Evolutionary conservation across 495 filamentous ascomycete genomes (phyloP), one percentile per base, ranked within the genome.

Genomic region (Xylaria grammica): DNA sequence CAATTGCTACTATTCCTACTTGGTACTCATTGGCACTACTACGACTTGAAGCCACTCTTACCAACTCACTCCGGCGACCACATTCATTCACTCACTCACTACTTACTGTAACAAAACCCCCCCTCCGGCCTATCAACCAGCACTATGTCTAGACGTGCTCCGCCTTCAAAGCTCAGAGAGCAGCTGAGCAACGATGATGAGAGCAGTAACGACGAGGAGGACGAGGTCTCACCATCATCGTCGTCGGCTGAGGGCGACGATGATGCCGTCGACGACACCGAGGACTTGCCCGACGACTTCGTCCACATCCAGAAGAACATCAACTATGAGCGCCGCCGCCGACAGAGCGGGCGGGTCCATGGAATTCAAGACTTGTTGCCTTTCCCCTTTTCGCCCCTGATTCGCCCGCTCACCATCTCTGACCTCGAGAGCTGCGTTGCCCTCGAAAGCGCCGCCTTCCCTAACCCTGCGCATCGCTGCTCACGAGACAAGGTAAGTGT

Each of bases 361-460:
- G 49, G 44, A 13, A 40, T 66, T 36, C 62, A 72, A 32, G 51
- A 63, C n/a, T n/a, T 66, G 8, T 40, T 77, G 34, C 71, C 73
- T 7, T 74, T 75, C 63, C 49, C 65, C 29, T 83, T 77, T 58
- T 36, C 65, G 7, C 90, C 90, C 2, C 90, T 90, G 60, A 85
- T 89, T 5, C 87, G 91, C 63, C 84, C 89, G 17, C 82, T 97
- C 38, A 90, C 85, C 26, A 74, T 86, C 49, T 87, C 87, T 0
- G 91, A 97, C 71, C 77, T 92, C 11, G 91, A 95, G 0, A 87
- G 90, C 22, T 94, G 91, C 74, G 78, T 92, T 27, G 79, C 79
- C 15, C 83, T 97, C 36, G 94, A 97, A 75, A 86, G 88, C 51
- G 85, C 83, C 0, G 86, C 89, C 2, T 97, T 97, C 69, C 83